Percentiles rank a stretch among this genome's conserved stretches.
Evolutionary conservation across 2,329 filamentous ascomycete genomes (phyloP).

Genomic region (Taxawa tesnikishii): DNA sequence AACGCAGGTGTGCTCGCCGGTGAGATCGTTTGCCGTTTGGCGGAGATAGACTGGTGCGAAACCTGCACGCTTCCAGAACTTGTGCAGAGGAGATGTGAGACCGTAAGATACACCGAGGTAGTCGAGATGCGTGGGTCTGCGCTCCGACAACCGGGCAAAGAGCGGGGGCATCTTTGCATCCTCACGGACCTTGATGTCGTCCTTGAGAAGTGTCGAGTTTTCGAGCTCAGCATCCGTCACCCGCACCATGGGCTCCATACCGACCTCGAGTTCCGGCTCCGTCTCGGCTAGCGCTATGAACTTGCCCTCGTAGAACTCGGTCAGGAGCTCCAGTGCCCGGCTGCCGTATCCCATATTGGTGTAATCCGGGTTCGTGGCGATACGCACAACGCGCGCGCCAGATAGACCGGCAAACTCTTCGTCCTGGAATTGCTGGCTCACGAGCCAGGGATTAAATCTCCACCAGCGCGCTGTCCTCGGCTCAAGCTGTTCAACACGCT

Average conservation of each 20-base stretch:
- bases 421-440: constrained; percentile 96
- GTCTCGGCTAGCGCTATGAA: constrained; percentile 75
- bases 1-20: constrained; percentile 93
- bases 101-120: constrained; percentile 95
- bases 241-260: constrained; percentile 50
- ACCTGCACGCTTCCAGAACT: constrained; percentile 85
- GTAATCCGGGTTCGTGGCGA: constrained; percentile 94
- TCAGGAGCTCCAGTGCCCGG: constrained; percentile 72
- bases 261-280: constrained; percentile 29
- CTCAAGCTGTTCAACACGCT: constrained; percentile 85
- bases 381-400: constrained; percentile 81
- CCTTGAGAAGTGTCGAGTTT: constrained; percentile 62
- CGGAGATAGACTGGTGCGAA: constrained; percentile 89
- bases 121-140: constrained; percentile 67
- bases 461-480: constrained; percentile 75
- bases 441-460: constrained; percentile 93
- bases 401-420: constrained; percentile 91
- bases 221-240: constrained; percentile 75
- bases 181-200: constrained; percentile 82
- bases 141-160: constrained; percentile 77
- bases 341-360: constrained; percentile 86
- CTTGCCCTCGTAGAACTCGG: constrained; percentile 90
- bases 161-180: constrained; percentile 86
- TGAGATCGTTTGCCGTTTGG: constrained; percentile 91
- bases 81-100: constrained; percentile 74